These are phyloP conservation scores for Pseudohyphozyma bogoriensis DNA, from an alignment of 768 basidiomycete genomes.

Conservation along the genomic window DNA sequence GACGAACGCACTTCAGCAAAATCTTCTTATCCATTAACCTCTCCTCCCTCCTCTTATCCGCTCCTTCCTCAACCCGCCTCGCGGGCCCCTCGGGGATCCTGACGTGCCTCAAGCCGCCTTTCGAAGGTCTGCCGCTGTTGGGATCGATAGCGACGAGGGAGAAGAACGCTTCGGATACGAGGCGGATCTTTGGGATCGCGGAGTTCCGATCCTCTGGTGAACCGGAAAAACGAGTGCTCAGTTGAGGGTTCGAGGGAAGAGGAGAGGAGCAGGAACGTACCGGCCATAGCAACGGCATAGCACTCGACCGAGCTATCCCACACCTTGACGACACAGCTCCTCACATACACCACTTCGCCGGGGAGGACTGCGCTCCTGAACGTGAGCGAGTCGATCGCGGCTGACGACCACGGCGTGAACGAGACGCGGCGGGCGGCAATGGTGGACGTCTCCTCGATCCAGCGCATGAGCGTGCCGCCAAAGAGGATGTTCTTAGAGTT, in stretches of 20 bases:
- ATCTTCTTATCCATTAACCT: slow-evolving; percentile 23
- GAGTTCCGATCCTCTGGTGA: slow-evolving; percentile 24
- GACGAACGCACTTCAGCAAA: slow-evolving; percentile 15
- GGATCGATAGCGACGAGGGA: slow-evolving; percentile 28
- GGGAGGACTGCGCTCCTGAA: slow-evolving; percentile 20
- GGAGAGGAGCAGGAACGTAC: neutral
- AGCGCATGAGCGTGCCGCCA: slow-evolving; percentile 25
- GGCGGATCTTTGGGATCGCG: neutral
- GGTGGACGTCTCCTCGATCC: slow-evolving; percentile 22
- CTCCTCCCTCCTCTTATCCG: slow-evolving; percentile 16
- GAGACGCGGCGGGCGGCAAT: slow-evolving; percentile 18
- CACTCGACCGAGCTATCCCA: slow-evolving; percentile 21
- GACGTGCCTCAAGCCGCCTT: slow-evolving; percentile 13
- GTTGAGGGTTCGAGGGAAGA: neutral
- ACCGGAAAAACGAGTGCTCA: too few species aligned
- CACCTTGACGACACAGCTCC: slow-evolving; percentile 17
- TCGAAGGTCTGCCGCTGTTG: slow-evolving; percentile 8
- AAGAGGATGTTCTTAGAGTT: slow-evolving; percentile 25
- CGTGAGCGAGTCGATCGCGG: slow-evolving; percentile 23
- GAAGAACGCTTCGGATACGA: slow-evolving; percentile 21
- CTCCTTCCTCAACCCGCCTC: slow-evolving; percentile 1
- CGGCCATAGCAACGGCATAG: slow-evolving; percentile 12
- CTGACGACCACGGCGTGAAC: neutral
- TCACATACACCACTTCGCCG: slow-evolving; percentile 19
- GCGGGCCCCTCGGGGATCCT: slow-evolving; percentile 3